These are phyloP conservation scores for Cryptococcus sp. DNA, from an alignment of 1,284 basidiomycete genomes.

Conservation along the genomic window DNA sequence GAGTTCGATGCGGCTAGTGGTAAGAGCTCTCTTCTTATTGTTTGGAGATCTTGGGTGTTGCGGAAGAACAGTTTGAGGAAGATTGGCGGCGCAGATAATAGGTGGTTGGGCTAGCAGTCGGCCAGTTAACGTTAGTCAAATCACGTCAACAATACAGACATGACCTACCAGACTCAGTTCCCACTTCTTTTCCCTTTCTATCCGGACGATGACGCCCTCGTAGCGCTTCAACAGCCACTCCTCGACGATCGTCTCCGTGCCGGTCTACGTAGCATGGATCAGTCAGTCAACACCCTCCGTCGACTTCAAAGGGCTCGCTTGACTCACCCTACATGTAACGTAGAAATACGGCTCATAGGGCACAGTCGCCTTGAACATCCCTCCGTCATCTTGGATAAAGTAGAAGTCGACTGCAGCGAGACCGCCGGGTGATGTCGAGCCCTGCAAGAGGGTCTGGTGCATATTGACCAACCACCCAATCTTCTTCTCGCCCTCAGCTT, in stretches of 20 bases:
- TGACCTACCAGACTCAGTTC: slow-evolving; percentile 74
- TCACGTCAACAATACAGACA: background rate
- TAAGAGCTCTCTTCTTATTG: slow-evolving; percentile 82
- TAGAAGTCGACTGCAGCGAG: slow-evolving; percentile 94
- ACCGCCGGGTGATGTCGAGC: slow-evolving; percentile 75
- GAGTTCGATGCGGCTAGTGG: slow-evolving; percentile 88
- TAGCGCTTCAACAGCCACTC: slow-evolving; percentile 95
- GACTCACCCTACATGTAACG: slow-evolving; percentile 80
- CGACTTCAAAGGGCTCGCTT: background rate
- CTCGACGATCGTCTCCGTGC: slow-evolving; percentile 87
- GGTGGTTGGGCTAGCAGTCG: slow-evolving; percentile 74
- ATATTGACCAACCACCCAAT: slow-evolving; percentile 98
- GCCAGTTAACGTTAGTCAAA: background rate
- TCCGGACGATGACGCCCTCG: slow-evolving; percentile 78
- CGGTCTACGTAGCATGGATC: slow-evolving; percentile 59
- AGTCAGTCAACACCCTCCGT: background rate
- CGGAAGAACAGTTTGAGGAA: slow-evolving; percentile 89
- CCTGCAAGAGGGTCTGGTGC: slow-evolving; percentile 90
- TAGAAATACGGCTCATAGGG: slow-evolving; percentile 94
- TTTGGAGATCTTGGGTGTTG: slow-evolving; percentile 88
- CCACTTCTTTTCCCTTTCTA: slow-evolving; percentile 83
- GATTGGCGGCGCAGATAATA: slow-evolving; percentile 85
- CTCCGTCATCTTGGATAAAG: slow-evolving; percentile 96
- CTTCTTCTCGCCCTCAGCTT: slow-evolving; percentile 64
- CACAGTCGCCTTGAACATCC: slow-evolving; percentile 92